Evolutionary conservation across 148 eudicot species (phyloP), one percentile per base, ranked within the genome.

Genomic region (Silene conica): DNA sequence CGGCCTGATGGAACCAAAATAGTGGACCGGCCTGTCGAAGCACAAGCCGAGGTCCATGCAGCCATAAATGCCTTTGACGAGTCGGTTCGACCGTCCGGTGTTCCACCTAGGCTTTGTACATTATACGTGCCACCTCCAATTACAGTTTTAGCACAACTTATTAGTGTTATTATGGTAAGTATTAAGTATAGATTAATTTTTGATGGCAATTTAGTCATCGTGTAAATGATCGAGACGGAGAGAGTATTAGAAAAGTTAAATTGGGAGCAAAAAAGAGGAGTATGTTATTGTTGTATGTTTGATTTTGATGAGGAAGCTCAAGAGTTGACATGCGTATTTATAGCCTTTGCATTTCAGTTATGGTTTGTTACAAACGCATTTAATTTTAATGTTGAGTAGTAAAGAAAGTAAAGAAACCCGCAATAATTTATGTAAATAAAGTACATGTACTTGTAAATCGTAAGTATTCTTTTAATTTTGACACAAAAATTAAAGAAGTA

Each of bases 1-100:
- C 60, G 16, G 9, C 82, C 82, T 10, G 58, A 21, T 1, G 82
- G 78, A 8, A 79, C 72, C 21, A 31, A 5, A 10, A 79, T 74
- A 0, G 81, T 85, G 11, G 87, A 77, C 1, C 81, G 80, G n/a
- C 62, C 77, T 1, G 68, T 19, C 4, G 86, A 75, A n/a, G 63
- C 73, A 73, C 93, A 89, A 6, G 93, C 90, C 13, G 64, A 67
- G 12, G 62, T 48, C 90, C 93, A 89, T 1, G 87, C 89, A 7
- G 28, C 71, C 16, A 70, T 12, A 15, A 89, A 69, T 0, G 93
- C 57, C 2, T 13, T 21, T 15, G 85, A 61, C 3, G 85, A 79
- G 76, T 89, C 90, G 0, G 78, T 68, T n/a, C 63, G 61, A 4
- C 83, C 86, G 21, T 82, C 79, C 10, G 82, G 74, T 55, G 46